These are phyloP conservation scores for Leccinum boreale DNA, from an alignment of 768 basidiomycete genomes.

Conservation along the genomic window DNA sequence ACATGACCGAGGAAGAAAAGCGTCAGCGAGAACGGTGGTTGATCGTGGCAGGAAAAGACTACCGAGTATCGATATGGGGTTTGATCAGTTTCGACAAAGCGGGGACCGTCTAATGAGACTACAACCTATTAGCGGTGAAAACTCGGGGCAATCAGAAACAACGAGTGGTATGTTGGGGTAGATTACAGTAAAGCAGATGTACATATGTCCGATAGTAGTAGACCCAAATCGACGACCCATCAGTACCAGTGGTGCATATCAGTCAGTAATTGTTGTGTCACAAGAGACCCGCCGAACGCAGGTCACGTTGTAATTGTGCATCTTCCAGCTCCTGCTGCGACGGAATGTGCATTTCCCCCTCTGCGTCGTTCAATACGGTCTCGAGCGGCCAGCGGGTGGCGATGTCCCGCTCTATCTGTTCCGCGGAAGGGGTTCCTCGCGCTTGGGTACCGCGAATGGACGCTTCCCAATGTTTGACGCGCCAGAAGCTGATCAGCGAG, in stretches of 20 bases:
- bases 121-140: neutral
- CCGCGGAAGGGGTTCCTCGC: slow-evolving; percentile 25
- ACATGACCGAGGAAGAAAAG: slow-evolving; percentile 44
- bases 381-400: slow-evolving; percentile 50
- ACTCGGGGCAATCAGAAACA: neutral
- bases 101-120: neutral
- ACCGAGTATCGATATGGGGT: slow-evolving; percentile 69
- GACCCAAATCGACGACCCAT: neutral
- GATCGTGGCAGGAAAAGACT: slow-evolving; percentile 62
- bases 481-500: slow-evolving; percentile 77
- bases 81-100: slow-evolving; percentile 40
- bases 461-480: slow-evolving; percentile 81
- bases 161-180: slow-evolving; percentile 7
- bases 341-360: slow-evolving; percentile 16
- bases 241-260: slow-evolving; percentile 5
- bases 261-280: slow-evolving; percentile 18
- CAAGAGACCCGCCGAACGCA: slow-evolving; percentile 54
- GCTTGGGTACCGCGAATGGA: slow-evolving; percentile 51
- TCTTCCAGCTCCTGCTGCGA: slow-evolving; percentile 38
- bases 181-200: slow-evolving; percentile 18
- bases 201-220: neutral
- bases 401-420: slow-evolving; percentile 51
- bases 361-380: slow-evolving; percentile 46
- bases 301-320: slow-evolving; percentile 44
- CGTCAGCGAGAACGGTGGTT: slow-evolving; percentile 57